A percentile compares a stretch with the other conserved stretches of the same genome.
Evolutionary conservation across 2,329 filamentous ascomycete species (phyloP).

Genomic region (Pseudocercospora eumusae): DNA sequence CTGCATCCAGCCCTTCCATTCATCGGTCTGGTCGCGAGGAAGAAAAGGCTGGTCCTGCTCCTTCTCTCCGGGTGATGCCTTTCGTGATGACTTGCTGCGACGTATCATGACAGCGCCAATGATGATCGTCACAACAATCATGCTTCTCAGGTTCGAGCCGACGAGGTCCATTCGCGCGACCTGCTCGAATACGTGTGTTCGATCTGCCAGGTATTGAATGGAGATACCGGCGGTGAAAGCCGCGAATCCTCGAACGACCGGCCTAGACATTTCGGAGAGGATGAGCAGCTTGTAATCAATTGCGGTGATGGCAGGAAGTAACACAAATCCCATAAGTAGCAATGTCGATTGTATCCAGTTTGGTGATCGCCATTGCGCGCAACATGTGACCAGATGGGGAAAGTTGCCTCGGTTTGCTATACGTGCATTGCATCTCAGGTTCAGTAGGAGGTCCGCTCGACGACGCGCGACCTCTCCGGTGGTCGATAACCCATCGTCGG

Average conservation of each 20-base stretch:
- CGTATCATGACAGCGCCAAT: slow-evolving; percentile 31
- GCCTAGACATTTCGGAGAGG: slow-evolving; percentile 15
- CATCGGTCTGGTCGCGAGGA: slow-evolving; percentile 60
- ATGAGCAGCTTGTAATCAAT: slow-evolving; percentile 16
- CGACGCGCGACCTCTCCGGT: slow-evolving; percentile 48
- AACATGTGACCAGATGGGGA: slow-evolving; percentile 56
- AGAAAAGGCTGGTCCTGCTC: slow-evolving; percentile 47
- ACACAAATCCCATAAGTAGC: slow-evolving; percentile 37
- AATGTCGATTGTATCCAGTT: slow-evolving; percentile 43
- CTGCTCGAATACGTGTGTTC: slow-evolving; percentile 57
- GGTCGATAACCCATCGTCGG: slow-evolving; percentile 50
- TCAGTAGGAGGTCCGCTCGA: slow-evolving; percentile 57
- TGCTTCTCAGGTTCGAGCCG: slow-evolving; percentile 39
- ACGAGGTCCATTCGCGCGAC: slow-evolving; percentile 46
- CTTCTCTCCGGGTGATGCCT: slow-evolving; percentile 9
- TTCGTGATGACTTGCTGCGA: slow-evolving; percentile 19
- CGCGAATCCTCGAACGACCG: slow-evolving; percentile 18
- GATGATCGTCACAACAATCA: slow-evolving; percentile 37
- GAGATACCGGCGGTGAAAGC: slow-evolving; percentile 30
- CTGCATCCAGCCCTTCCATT: slow-evolving; percentile 70
- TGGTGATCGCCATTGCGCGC: slow-evolving; percentile 47
- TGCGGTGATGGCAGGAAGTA: slow-evolving; percentile 33
- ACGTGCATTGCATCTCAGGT: slow-evolving; percentile 57
- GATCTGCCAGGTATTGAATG: slow-evolving; percentile 53
- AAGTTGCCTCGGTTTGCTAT: slow-evolving; percentile 42